Base-by-base conservation (phyloP, 495 filamentous ascomycete species). In the Podospora comata region DNA sequence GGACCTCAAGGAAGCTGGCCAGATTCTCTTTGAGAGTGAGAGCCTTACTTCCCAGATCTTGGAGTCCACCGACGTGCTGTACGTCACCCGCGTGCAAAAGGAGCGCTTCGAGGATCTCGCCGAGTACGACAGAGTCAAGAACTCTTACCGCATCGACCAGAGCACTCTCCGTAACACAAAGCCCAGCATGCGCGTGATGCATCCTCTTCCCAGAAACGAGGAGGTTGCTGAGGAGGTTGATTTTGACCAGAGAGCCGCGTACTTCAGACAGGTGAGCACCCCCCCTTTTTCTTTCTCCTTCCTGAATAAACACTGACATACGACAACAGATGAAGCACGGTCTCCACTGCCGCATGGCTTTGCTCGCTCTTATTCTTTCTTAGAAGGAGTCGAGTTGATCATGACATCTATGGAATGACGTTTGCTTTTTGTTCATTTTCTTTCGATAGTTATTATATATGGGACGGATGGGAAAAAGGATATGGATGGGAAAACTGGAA, bases 181-280 rank as follows among this genome's bases (percentile, higher is more conserved):
- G 88, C 81, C 81, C 74, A 91, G 89, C 73, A 97, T 95, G 88
- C 82, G 96, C 55, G 90, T 99, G 68, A 87, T 99, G 89, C 95
- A 99, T 84, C 95, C 95, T 67, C 83, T 99, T 77, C 95, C 96
- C 62, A 85, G 95, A 67, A 97, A 97, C 71, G 87, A 87, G 64
- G 95, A 99, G 86, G 89, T 99, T 70, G 85, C 88, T 13, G 93
- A 96, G 82, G 95, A 99, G 82, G 92, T 99, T 27, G 95, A 99
- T 78, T 96, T 94, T 82, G 95, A 99, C 83, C 92, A 94, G 79
- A 84, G 95, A 75, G 94, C 95, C 44, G 95, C 96, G 66, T 99
- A 99, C 84, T 98, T 98, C 80, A 89, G 95, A 91, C 95, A 99
- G 90, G 95, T 97, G 82, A 84, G 90, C 86, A 74, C 67, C 56